Percentiles rank a stretch among this genome's conserved stretches.
These are phyloP conservation scores for Jatropha curcas DNA, from an alignment of 345 rosid species.

Conservation along the genomic window DNA sequence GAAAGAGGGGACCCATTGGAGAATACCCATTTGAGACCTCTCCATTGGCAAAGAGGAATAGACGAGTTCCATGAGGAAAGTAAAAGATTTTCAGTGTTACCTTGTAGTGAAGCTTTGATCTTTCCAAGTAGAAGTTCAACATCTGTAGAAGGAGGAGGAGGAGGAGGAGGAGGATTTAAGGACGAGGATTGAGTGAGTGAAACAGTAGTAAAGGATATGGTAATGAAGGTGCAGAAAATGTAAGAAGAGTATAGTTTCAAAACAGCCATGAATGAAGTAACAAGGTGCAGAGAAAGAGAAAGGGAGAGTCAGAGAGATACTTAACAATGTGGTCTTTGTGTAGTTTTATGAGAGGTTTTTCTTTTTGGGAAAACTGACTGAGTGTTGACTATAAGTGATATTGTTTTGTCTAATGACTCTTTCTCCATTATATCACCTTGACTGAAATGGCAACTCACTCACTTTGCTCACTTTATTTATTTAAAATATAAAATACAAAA, in stretches of 20 bases:
- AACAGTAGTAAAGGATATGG: constrained; percentile 13
- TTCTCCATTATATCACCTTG: constrained; percentile 41
- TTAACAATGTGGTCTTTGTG: constrained; percentile 27
- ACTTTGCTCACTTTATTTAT: constrained; percentile 12
- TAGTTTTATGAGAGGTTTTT: constrained; percentile 28
- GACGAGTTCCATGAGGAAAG: constrained; percentile 91
- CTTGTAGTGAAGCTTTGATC: constrained; percentile 77
- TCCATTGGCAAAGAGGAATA: constrained; percentile 92
- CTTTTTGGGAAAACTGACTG: constrained; percentile 55
- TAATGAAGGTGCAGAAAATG: constrained; percentile 36
- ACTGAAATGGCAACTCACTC: too few relatives aligned
- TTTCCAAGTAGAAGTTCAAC: constrained; percentile 71
- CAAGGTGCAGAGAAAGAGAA: constrained; percentile 20
- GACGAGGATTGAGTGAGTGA: constrained; percentile 11
- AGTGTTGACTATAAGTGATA: constrained; percentile 44
- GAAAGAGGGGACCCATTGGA: constrained; percentile 58
- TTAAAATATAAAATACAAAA: neutral
- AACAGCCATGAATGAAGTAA: constrained; percentile 51
- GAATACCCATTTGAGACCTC: constrained; percentile 94
- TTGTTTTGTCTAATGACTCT: constrained; percentile 30
- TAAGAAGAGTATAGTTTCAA: constrained; percentile 38
- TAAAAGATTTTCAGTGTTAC: constrained; percentile 73
- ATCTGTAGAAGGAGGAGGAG: constrained; percentile 51
- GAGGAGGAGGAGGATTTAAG: constrained; percentile 1
- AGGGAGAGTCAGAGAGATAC: constrained; percentile 17